These are phyloP conservation scores for Mycena sanguinolenta DNA, from an alignment of 768 basidiomycete species.

Conservation along the genomic window DNA sequence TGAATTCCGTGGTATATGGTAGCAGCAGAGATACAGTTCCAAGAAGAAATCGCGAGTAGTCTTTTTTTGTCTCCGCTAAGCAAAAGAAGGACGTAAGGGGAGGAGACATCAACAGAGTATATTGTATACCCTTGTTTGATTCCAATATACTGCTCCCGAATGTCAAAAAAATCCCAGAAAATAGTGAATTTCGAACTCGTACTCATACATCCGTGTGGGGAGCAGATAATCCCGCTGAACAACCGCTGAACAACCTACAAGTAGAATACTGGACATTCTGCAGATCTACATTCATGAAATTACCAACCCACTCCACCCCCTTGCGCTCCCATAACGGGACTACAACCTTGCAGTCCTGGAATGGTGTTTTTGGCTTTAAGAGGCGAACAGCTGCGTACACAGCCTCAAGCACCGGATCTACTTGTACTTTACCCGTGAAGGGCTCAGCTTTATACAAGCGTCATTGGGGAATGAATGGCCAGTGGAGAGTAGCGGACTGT, in stretches of 20 bases:
- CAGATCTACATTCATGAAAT: too few relatives aligned
- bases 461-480: conserved; percentile 1
- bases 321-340: background rate
- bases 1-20: conserved; percentile 11
- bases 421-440: background rate
- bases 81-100: background rate
- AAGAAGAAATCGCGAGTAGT: background rate
- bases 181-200: too few relatives aligned
- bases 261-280: too few relatives aligned
- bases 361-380: background rate
- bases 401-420: conserved; percentile 17
- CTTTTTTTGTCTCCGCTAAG: background rate
- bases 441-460: background rate
- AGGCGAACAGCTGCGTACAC: background rate
- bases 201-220: too few relatives aligned
- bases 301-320: too few relatives aligned
- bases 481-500: background rate
- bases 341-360: conserved; percentile 9
- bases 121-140: too few relatives aligned
- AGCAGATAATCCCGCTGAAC: too few relatives aligned
- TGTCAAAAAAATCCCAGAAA: too few relatives aligned
- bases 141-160: too few relatives aligned
- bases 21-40: background rate
- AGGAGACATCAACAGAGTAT: too few relatives aligned
- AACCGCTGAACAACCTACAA: too few relatives aligned